Percentiles rank a stretch among this genome's conserved stretches.
Evolutionary conservation across 164 flowering plant genomes (phyloP).

Genomic region (Magnolia sinica): DNA sequence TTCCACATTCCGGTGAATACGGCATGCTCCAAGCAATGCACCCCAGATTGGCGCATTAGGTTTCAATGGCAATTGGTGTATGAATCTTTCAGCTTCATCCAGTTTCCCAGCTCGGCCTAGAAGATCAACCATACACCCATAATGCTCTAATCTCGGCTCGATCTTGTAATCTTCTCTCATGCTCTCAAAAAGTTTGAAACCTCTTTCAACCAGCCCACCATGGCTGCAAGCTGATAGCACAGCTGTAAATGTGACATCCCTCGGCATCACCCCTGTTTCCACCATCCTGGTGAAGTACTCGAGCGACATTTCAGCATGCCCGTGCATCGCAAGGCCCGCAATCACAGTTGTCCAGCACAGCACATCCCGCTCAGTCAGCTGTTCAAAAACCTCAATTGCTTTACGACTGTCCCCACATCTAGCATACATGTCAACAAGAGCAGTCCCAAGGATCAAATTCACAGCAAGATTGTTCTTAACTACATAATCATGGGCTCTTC

Average conservation of each 20-base stretch:
- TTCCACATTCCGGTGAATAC: slow-evolving; percentile 36
- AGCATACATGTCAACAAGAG: slow-evolving; percentile 70
- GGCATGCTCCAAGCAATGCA: slow-evolving; percentile 70
- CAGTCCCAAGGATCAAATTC: slow-evolving; percentile 65
- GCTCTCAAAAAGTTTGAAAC: slow-evolving; percentile 42
- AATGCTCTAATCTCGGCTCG: slow-evolving; percentile 54
- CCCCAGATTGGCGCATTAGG: slow-evolving; percentile 61
- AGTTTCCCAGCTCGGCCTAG: slow-evolving; percentile 64
- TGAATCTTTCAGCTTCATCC: slow-evolving; percentile 44
- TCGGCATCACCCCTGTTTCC: slow-evolving; percentile 47
- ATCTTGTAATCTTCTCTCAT: slow-evolving; percentile 40
- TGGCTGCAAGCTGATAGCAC: slow-evolving; percentile 80
- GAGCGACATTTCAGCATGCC: slow-evolving; percentile 54
- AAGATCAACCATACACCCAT: slow-evolving; percentile 83
- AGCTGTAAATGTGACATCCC: slow-evolving; percentile 56
- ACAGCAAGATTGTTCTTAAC: slow-evolving; percentile 44
- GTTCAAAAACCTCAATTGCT: slow-evolving; percentile 61
- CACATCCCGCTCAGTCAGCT: slow-evolving; percentile 42
- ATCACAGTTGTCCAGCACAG: slow-evolving; percentile 81
- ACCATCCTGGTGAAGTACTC: slow-evolving; percentile 50
- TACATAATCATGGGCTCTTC: slow-evolving; percentile 70
- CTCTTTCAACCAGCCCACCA: slow-evolving; percentile 70
- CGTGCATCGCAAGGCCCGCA: slow-evolving; percentile 66
- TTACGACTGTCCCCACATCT: slow-evolving; percentile 65
- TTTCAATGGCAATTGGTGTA: slow-evolving; percentile 45